Percentiles rank a stretch among this genome's conserved stretches.
These are phyloP conservation scores for Leccinum subgranulosum DNA, from an alignment of 768 basidiomycete species.

Conservation along the genomic window DNA sequence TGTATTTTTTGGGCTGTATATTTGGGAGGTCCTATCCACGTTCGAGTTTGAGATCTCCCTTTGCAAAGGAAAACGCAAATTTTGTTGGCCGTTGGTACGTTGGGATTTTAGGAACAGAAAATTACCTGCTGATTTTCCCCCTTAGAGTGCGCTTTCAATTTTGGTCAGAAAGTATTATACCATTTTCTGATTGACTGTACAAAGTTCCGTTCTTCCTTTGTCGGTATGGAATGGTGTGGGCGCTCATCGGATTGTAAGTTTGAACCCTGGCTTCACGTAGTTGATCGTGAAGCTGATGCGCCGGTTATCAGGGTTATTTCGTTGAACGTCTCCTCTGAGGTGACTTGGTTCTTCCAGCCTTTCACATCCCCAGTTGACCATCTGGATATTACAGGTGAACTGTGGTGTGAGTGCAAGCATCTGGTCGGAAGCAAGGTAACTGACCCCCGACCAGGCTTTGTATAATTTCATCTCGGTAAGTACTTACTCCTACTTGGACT, in stretches of 20 bases:
- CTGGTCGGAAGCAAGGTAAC: neutral
- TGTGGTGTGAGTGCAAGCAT: slow-evolving; percentile 45
- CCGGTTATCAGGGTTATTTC: slow-evolving; percentile 49
- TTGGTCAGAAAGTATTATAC: neutral
- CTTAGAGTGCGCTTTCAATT: slow-evolving; percentile 14
- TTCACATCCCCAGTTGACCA: neutral
- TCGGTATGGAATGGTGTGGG: slow-evolving; percentile 68
- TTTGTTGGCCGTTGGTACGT: slow-evolving; percentile 70
- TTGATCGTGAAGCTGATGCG: neutral
- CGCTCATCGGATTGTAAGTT: slow-evolving; percentile 58
- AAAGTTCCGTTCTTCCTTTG: slow-evolving; percentile 65
- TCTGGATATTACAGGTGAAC: slow-evolving; percentile 41
- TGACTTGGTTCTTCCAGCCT: neutral
- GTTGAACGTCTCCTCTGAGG: slow-evolving; percentile 42
- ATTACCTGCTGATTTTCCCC: slow-evolving; percentile 2
- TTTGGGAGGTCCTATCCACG: slow-evolving; percentile 67
- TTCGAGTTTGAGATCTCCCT: slow-evolving; percentile 68
- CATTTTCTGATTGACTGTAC: slow-evolving; percentile 4
- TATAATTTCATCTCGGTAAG: slow-evolving; percentile 68
- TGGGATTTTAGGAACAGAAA: neutral
- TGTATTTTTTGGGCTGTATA: slow-evolving; percentile 59
- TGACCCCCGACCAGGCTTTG: slow-evolving; percentile 42
- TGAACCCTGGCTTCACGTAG: neutral
- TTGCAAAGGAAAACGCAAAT: slow-evolving; percentile 50
- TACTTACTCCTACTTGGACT: neutral